Base-by-base conservation (phyloP, 1,139 yeast genomes). In the Candida tropicalis region DNA sequence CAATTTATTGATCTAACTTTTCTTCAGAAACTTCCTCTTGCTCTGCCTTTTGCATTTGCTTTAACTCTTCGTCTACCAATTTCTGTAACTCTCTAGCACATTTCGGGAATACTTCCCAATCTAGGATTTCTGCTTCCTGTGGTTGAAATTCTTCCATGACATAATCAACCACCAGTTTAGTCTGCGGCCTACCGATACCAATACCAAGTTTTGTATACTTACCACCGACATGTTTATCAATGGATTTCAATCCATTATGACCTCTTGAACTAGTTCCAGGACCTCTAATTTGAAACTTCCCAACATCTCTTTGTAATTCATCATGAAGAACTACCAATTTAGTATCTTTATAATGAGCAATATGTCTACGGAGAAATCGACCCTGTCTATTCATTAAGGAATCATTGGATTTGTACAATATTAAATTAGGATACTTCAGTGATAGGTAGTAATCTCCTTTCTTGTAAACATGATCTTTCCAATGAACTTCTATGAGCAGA, bases 211-310 rank as follows among this genome's bases (percentile, higher is more conserved):
- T 75, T 10, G 75, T 70, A 52, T 79, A 82, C 7, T 29, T 39
- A 2, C 73, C 72, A 44, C 64, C 65, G 12, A 77, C 53, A 18
- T 49, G 44, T 13, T 59, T 55, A 39, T 74, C 75, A 13, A 87
- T 74, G 29, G 84, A 78, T 50, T 76, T 72, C 35, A 89, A 67
- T 0, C 97, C 97, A 57, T 87, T 88, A 55, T 89, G 97, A 0
- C 96, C 96, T 45, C 89, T 65, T 9, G 81, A 73, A 45, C 87
- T 77, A 6, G 84, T 68, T 2, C 75, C 77, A 16, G 76, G 81
- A 27, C 64, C 69, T 42, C 87, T 68, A 8, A 84, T 59, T 53
- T 84, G 85, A 18, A 80, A 66, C 42, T 77, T 75, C 0, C 97
- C 97, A 4, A 83, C 52, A 0, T 76, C 77, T 10, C 82, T 59